Evolutionary conservation across 495 filamentous ascomycete species (phyloP), one percentile per base, ranked within the genome.

Genomic region (Bacidia gigantensis): DNA sequence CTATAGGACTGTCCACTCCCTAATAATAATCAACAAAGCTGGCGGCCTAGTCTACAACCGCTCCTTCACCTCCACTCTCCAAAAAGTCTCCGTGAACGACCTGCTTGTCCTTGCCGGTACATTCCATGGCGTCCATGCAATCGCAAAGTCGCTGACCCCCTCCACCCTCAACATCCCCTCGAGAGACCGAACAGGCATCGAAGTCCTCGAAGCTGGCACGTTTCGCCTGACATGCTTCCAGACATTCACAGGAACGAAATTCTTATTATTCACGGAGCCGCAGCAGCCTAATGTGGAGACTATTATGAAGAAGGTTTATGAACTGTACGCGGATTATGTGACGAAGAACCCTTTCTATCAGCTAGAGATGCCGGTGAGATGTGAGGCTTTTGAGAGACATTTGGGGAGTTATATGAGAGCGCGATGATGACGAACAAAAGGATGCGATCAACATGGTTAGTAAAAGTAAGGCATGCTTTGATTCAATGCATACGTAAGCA

Each of bases 281-380:
- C 75, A 84, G 53, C 90, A 94, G 67, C 78, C 81, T 50, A 93
- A 92, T 64, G 79, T 93, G 23, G 92, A 96, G 59, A 70, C 75
- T 9, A 80, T 90, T 38, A 79, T 92, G 60, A 73, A 76, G 58
- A 83, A 79, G 64, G 79, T 96, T 47, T 97, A 98, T 67, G 92
- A 97, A 66, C 69, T 97, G 47, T 98, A 96, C 69, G 78, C 86
- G 26, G 93, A 98, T 68, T 96, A 84, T 67, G 92, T 97, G 59
- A 95, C 95, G 88, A 97, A 97, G 74, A 98, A 97, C 67, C 93
- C 93, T 10, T 98, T 98, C 62, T 97, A 97, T 68, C 86, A 89
- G 64, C 73, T 90, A 25, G 92, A 98, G 72, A 98, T 97, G 92
- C 92, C 92, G 47, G 79, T 98, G 39, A 73, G 92, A 54, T 94